Evolutionary conservation across 2,329 filamentous ascomycete genomes (phyloP).

Genomic region (Ascocoryne sarcoides): DNA sequence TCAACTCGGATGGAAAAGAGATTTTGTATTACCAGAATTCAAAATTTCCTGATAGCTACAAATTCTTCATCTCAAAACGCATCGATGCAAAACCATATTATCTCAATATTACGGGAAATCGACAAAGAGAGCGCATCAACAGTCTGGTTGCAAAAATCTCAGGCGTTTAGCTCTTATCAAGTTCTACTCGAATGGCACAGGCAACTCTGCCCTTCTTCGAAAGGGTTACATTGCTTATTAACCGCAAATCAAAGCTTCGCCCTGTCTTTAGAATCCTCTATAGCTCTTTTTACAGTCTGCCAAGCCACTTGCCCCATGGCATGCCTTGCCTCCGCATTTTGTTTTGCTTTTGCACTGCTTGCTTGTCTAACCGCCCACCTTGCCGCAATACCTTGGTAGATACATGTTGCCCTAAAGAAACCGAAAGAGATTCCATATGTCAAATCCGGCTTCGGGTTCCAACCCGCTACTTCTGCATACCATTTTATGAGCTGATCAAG

Average conservation of each 20-base stretch:
- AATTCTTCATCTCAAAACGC: too few relatives aligned
- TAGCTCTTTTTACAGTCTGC: constrained; percentile 50
- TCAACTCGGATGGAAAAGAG: too few relatives aligned
- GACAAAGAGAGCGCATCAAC: too few relatives aligned
- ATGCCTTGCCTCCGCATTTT: constrained; percentile 59
- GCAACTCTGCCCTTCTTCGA: background rate
- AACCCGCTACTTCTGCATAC: constrained; percentile 62
- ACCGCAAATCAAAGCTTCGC: background rate
- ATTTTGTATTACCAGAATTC: too few relatives aligned
- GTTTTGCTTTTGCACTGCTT: constrained; percentile 71
- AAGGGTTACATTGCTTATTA: background rate
- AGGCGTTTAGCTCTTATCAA: too few relatives aligned
- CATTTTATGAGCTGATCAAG: constrained; percentile 51
- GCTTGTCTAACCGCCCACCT: constrained; percentile 78
- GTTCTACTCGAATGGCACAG: too few relatives aligned
- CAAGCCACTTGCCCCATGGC: constrained; percentile 74
- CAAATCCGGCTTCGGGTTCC: constrained; percentile 57
- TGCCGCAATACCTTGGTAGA: constrained; percentile 85
- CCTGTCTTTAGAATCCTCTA: background rate
- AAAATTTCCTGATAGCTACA: too few relatives aligned
- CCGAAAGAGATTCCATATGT: constrained; percentile 54
- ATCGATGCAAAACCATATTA: too few relatives aligned
- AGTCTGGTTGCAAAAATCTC: too few relatives aligned
- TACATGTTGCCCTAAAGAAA: constrained; percentile 51
- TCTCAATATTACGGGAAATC: too few relatives aligned